Conservation (phyloP, 2,329 filamentous ascomycete genomes). For the Phaeosphaeriaceae sp. region DNA sequence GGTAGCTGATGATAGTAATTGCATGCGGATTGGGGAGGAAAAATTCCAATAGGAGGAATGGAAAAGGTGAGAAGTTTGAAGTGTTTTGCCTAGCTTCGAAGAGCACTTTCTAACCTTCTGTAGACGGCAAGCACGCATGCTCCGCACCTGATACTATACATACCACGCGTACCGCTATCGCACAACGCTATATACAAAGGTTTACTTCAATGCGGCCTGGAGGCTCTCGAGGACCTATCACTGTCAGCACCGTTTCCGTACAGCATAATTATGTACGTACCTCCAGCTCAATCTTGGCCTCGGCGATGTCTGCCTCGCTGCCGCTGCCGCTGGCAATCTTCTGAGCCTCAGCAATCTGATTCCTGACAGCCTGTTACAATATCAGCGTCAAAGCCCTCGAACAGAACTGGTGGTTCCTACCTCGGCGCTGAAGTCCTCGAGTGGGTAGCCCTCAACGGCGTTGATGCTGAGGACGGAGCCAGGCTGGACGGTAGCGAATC, state of each 20-base stretch:
- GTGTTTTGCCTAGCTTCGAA: constrained; percentile 32
- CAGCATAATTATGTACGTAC: constrained; percentile 58
- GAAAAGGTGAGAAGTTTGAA: constrained; percentile 17
- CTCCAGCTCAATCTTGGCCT: constrained; percentile 99
- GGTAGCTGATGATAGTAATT: constrained; percentile 23
- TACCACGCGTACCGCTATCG: constrained; percentile 32
- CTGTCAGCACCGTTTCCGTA: constrained; percentile 44
- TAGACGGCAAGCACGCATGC: constrained; percentile 36
- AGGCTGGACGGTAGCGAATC: constrained; percentile 96
- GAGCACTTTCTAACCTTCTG: constrained; percentile 45
- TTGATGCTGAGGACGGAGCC: constrained; percentile 97
- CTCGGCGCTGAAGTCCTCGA: constrained; percentile 96
- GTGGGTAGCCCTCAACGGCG: constrained; percentile 90
- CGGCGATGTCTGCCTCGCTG: constrained; percentile 96
- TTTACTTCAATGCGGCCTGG: constrained; percentile 80
- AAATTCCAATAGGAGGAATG: constrained; percentile 4
- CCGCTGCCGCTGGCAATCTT: constrained; percentile 90
- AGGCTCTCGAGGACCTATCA: constrained; percentile 80
- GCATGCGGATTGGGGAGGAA: constrained; percentile 20
- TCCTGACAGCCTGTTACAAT: constrained; percentile 69
- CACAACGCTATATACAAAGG: constrained; percentile 55
- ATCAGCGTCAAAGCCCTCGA: constrained; percentile 20
- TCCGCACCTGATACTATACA: constrained; percentile 45
- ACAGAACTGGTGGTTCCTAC: constrained; percentile 43
- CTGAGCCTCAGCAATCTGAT: constrained; percentile 92